Conservation (phyloP, 1,139 yeast genomes). For the Sugiyamaella xylanicola region DNA sequence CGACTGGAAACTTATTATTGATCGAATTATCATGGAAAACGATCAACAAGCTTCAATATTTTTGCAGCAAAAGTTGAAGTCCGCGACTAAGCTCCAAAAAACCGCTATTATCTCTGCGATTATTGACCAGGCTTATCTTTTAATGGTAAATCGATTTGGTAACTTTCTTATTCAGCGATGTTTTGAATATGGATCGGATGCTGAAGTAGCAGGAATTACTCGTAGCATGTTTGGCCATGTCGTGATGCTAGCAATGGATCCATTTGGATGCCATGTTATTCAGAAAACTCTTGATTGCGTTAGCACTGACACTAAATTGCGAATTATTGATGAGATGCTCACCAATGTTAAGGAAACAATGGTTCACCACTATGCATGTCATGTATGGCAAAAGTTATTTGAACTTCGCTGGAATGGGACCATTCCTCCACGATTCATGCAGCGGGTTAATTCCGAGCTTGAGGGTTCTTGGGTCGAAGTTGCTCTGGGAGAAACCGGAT, state of each 20-base stretch:
- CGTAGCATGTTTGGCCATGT: constrained; percentile 42
- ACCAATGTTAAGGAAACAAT: constrained; percentile 41
- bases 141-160: constrained; percentile 47
- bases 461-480: constrained; percentile 46
- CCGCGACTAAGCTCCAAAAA: constrained; percentile 41
- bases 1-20: constrained; percentile 41
- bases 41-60: constrained; percentile 50
- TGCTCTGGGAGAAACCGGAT: constrained; percentile 46
- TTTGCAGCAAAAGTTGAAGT: constrained; percentile 46
- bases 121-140: constrained; percentile 38
- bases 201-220: constrained; percentile 41
- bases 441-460: constrained; percentile 42
- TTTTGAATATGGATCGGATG: constrained; percentile 44
- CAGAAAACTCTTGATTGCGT: constrained; percentile 48
- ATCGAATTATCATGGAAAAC: constrained; percentile 42
- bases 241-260: constrained; percentile 42
- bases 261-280: constrained; percentile 50
- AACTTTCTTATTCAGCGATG: constrained; percentile 48
- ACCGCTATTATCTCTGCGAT: constrained; percentile 42
- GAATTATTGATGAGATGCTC: constrained; percentile 44
- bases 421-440: constrained; percentile 41
- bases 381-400: constrained; percentile 50
- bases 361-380: constrained; percentile 47
- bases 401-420: constrained; percentile 43
- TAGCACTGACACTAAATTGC: constrained; percentile 36